Conservation (phyloP, 768 basidiomycete species). For the Lentinula detonsa region DNA sequence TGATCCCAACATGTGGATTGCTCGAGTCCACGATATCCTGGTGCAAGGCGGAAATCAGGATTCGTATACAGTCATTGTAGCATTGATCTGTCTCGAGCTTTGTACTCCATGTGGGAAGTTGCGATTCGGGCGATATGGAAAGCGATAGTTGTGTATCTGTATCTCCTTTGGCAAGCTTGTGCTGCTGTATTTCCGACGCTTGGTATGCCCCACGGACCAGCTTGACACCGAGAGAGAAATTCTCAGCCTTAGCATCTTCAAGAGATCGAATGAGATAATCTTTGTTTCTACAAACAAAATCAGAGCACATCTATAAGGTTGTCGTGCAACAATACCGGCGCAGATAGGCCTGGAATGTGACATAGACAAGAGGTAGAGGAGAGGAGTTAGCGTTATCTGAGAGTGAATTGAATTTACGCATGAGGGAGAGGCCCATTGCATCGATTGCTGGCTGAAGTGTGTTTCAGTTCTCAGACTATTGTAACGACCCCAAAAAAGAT, state of each 20-base stretch:
- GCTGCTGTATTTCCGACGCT: constrained; percentile 57
- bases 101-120: constrained; percentile 63
- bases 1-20: constrained; percentile 44
- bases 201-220: constrained; percentile 93
- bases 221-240: constrained; percentile 82
- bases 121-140: constrained; percentile 51
- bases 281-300: constrained; percentile 43
- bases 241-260: constrained; percentile 53
- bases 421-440: constrained; percentile 69
- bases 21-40: constrained; percentile 33
- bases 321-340: constrained; percentile 37
- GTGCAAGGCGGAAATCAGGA: constrained; percentile 50
- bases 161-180: constrained; percentile 17
- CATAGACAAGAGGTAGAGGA: constrained; percentile 60
- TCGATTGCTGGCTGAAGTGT: constrained; percentile 70
- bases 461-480: not conserved
- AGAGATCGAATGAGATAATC: constrained; percentile 58
- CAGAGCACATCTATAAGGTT: not conserved
- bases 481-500: not conserved
- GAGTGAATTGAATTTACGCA: constrained; percentile 67
- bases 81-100: constrained; percentile 71
- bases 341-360: constrained; percentile 87
- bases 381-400: constrained; percentile 7
- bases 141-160: constrained; percentile 16
- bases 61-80: constrained; percentile 58